Base-by-base conservation (phyloP, 768 basidiomycete species). In the Kwoniella dejecticola region DNA sequence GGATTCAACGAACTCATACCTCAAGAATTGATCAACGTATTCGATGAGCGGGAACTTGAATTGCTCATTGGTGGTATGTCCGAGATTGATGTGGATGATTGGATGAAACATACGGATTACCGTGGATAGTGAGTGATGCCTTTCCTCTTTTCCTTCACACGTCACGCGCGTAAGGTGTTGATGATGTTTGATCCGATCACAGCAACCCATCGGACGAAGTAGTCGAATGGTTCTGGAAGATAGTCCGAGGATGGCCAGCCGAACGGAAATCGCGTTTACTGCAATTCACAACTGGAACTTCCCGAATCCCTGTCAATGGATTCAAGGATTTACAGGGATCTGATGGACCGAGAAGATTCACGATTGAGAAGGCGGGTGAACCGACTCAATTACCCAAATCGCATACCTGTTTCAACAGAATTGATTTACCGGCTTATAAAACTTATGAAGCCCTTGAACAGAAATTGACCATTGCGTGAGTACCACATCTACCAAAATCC, bases 211-310 rank as follows among this genome's bases (percentile, higher is more conserved):
- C 72, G 3, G 79, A 80, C 55, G 79, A 80, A 57, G 79, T 80
- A 48, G 94, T 99, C 58, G 92, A 97, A 76, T 99, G 96, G 96
- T 99, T 99, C 88, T 99, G 96, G 96, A 92, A 97, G 82, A 93
- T 91, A 72, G 91, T 99, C 45, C 89, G 91, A 68, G 87, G 88
- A 70, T 99, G 96, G 96, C 95, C 96, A 11, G 88, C 95, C 0
- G 96, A 99, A 82, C 88, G 94, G 80, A 99, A 99, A 63, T 56
- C 64, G 12, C 12, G 67, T 58, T 36, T 44, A 38, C 19, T 29
- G 24, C 48, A 50, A 79, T 99, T 99, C 77, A 92, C 94, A 6
- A 97, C 94, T 21, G 94, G 94, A 21, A 97, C 94, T 11, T 94
- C 91, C 12, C 89, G 95, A 66, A 94, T 96, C 66, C 61, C 61